A percentile compares a stretch with the other conserved stretches of the same genome.
Evolutionary conservation across 768 basidiomycete species (phyloP).

Genomic region (Mycena crocata): DNA sequence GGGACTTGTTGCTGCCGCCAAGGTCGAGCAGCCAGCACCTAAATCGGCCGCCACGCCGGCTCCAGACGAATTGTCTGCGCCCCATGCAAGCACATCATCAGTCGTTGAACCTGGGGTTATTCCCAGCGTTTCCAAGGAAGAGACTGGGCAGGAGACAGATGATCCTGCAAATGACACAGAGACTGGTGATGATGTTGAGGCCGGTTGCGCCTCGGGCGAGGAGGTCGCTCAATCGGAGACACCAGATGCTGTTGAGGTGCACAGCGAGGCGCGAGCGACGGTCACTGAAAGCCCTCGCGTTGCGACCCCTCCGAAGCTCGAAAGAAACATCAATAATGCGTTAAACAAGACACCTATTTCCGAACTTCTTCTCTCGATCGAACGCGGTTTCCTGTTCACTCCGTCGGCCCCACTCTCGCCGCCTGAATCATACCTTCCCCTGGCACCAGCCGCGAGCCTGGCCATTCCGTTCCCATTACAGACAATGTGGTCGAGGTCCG

Average conservation of each 20-base stretch:
- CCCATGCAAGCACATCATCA: neutral
- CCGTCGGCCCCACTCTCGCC: constrained; percentile 73
- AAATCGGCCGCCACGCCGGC: neutral
- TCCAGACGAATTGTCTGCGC: neutral
- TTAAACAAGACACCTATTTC: constrained; percentile 71
- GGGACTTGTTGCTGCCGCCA: constrained; percentile 1
- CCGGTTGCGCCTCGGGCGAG: neutral
- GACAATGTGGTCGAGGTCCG: constrained; percentile 14
- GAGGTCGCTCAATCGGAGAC: neutral
- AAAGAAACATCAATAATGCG: neutral
- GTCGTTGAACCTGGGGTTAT: neutral
- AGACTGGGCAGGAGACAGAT: neutral
- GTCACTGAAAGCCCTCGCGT: neutral
- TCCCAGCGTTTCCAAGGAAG: constrained; percentile 1
- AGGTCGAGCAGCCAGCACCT: neutral
- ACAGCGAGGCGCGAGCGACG: neutral
- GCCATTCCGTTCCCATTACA: constrained; percentile 34
- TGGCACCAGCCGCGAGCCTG: constrained; percentile 16
- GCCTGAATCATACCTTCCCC: constrained; percentile 55
- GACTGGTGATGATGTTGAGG: neutral
- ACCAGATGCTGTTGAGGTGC: neutral
- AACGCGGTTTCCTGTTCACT: constrained; percentile 75
- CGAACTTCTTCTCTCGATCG: constrained; percentile 69
- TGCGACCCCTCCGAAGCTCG: constrained; percentile 23
- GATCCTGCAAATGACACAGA: neutral